phyloP scores from a whole-genome alignment of 116 monocot species.

The Phalaenopsis hybrid region DNA sequence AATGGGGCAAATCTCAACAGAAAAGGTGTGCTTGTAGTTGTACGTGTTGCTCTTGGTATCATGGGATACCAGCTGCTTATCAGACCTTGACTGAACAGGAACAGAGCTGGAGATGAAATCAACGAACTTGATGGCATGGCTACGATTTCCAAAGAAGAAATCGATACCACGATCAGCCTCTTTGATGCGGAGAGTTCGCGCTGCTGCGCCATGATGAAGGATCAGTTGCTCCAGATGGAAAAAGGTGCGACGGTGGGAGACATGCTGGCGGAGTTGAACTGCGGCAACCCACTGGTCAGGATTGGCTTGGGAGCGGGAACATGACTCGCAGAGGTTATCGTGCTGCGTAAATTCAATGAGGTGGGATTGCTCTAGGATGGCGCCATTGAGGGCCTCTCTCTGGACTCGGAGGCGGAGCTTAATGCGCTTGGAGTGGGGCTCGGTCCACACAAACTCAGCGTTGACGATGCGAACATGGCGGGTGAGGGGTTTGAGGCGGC shows the following conservation, averaged over 20 bases:
- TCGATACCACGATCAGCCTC: conserved; percentile 67
- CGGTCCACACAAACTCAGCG: conserved; percentile 86
- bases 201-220: conserved; percentile 69
- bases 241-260: conserved; percentile 80
- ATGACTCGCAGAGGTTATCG: conserved; percentile 73
- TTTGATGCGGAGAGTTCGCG: conserved; percentile 61
- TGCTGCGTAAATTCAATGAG: conserved; percentile 56
- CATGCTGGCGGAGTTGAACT: conserved; percentile 91
- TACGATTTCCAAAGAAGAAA: conserved; percentile 68
- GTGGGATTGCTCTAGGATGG: conserved; percentile 68
- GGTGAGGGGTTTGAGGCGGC: conserved; percentile 27
- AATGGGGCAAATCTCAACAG: conserved; percentile 77
- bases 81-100: conserved; percentile 41
- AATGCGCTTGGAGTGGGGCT: conserved; percentile 91
- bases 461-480: conserved; percentile 40
- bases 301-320: conserved; percentile 56
- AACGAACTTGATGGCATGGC: conserved; percentile 71
- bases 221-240: conserved; percentile 84
- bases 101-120: conserved; percentile 63
- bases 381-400: conserved; percentile 51
- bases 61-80: conserved; percentile 85
- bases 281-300: conserved; percentile 91
- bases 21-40: conserved; percentile 89
- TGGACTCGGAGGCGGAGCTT: conserved; percentile 61
- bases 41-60: conserved; percentile 64